Evolutionary conservation across 768 basidiomycete species (phyloP).

Genomic region (Mrakia gelida): DNA sequence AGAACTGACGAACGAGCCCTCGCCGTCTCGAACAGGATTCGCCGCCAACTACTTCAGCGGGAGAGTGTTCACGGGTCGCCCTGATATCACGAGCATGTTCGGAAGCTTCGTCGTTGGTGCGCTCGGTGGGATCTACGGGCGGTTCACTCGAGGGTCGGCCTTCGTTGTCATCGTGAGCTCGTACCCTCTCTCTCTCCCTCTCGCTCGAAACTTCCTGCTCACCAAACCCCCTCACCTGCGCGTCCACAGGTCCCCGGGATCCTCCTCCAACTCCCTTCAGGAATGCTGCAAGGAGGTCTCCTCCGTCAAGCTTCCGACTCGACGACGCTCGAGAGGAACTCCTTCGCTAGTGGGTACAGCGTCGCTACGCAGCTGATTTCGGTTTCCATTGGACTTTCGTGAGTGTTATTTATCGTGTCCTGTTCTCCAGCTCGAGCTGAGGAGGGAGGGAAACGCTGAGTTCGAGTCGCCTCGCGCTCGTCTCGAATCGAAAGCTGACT

Average conservation of each 20-base stretch:
- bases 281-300: slow-evolving; percentile 72
- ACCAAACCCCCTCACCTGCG: no score
- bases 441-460: no score
- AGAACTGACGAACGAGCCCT: no score
- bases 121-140: slow-evolving; percentile 70
- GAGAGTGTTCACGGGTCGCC: slow-evolving; percentile 59
- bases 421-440: not conserved
- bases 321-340: slow-evolving; percentile 39
- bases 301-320: slow-evolving; percentile 48
- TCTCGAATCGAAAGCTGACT: no score
- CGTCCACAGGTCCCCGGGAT: slow-evolving; percentile 40
- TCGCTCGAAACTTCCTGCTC: no score
- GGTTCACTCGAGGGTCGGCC: slow-evolving; percentile 61
- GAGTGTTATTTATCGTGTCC: slow-evolving; percentile 28
- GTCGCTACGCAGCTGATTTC: slow-evolving; percentile 57
- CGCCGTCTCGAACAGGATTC: slow-evolving; percentile 45
- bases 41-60: slow-evolving; percentile 64
- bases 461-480: not conserved
- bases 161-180: slow-evolving; percentile 72
- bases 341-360: slow-evolving; percentile 63
- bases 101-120: slow-evolving; percentile 77
- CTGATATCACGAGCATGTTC: slow-evolving; percentile 66
- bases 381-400: slow-evolving; percentile 59
- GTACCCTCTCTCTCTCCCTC: not conserved
- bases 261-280: slow-evolving; percentile 72